phyloP scores from a whole-genome alignment of 1,284 basidiomycete genomes.

The Polyporus tsugae region DNA sequence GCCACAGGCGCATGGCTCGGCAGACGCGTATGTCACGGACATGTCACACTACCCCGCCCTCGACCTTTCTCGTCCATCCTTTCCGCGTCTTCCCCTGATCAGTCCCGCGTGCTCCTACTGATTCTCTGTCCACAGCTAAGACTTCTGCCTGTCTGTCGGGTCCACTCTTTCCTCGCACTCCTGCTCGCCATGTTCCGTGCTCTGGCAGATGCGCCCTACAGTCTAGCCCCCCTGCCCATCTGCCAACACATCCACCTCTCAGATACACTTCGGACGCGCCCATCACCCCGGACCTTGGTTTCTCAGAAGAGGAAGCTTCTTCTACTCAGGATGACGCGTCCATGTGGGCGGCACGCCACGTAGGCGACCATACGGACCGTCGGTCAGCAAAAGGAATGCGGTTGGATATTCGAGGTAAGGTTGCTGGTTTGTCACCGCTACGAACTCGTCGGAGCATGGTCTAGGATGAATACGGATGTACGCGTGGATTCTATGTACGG shows the following conservation, averaged over 20 bases:
- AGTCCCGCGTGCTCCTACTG: background rate
- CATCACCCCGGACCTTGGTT: slow-evolving; percentile 7
- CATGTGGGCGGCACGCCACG: slow-evolving; percentile 14
- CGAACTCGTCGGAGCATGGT: background rate
- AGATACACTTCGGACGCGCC: slow-evolving; percentile 8
- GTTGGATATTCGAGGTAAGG: background rate
- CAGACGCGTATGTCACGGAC: slow-evolving; percentile 16
- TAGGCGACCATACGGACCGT: background rate
- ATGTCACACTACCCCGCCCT: slow-evolving; percentile 21
- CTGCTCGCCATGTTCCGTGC: background rate
- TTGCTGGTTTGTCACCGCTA: background rate
- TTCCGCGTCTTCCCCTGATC: slow-evolving; percentile 15
- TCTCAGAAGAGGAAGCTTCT: slow-evolving; percentile 2
- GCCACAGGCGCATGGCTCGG: slow-evolving; percentile 1
- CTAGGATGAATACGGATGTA: background rate
- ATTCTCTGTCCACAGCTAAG: background rate
- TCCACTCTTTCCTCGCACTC: background rate
- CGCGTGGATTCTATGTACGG: background rate
- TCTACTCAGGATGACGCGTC: slow-evolving; percentile 2
- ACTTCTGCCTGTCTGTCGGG: background rate
- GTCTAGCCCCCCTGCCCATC: background rate
- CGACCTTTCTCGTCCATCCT: slow-evolving; percentile 12
- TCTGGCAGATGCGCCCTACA: background rate
- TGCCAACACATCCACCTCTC: slow-evolving; percentile 1
- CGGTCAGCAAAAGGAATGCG: background rate